Evolutionary conservation across 305 asterid species (phyloP).

Genomic region (Fraxinus velutina): DNA sequence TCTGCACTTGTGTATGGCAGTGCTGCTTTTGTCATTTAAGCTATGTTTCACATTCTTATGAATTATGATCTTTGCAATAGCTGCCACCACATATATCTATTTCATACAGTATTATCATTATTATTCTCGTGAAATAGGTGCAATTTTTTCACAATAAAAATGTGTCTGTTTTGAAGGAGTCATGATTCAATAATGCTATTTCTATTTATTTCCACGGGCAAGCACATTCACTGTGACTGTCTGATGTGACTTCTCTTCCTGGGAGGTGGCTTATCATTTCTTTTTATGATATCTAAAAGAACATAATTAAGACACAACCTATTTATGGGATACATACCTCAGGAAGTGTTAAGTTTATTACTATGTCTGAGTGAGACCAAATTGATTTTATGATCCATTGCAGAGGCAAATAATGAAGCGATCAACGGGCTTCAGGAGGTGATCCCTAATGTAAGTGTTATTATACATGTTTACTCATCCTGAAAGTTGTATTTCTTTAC

Average conservation of each 20-base stretch:
- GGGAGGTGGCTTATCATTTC: background rate
- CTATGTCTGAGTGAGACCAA: conserved; percentile 1
- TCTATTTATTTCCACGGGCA: background rate
- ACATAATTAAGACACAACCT: background rate
- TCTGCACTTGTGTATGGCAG: background rate
- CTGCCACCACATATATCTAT: conserved; percentile 10
- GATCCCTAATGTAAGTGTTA: conserved; percentile 42
- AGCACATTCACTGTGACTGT: background rate
- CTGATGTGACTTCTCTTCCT: background rate
- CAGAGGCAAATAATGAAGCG: conserved; percentile 45
- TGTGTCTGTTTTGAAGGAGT: conserved; percentile 13
- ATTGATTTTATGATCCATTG: conserved; percentile 7
- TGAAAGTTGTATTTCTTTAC: background rate
- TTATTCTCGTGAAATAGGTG: background rate
- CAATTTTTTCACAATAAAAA: background rate
- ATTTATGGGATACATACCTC: background rate
- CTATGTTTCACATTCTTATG: background rate
- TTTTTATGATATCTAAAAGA: background rate
- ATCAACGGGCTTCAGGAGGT: conserved; percentile 35
- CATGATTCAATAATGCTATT: background rate
- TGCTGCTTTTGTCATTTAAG: conserved; percentile 10
- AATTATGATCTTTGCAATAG: conserved; percentile 3
- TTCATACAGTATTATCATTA: background rate
- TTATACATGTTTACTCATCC: conserved; percentile 3
- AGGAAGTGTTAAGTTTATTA: background rate